Evolutionary conservation across 225 moss, liverwort and hornwort species (phyloP).

Genomic region (Pseudoscleropodium purum): DNA sequence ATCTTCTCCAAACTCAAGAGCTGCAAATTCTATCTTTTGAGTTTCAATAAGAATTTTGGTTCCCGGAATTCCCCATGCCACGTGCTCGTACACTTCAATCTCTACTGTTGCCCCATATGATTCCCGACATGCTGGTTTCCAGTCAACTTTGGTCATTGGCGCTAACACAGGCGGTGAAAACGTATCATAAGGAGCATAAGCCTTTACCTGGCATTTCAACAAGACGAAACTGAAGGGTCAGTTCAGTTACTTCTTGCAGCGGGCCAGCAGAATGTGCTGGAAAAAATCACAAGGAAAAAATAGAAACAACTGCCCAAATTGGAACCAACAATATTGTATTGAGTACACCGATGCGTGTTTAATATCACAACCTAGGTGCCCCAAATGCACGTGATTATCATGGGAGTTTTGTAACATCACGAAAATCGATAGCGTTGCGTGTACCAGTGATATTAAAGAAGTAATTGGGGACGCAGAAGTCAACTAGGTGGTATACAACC

Average conservation of each 20-base stretch:
- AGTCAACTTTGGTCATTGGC: conserved; percentile 56
- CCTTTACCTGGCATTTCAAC: conserved; percentile 35
- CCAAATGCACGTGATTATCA: not conserved
- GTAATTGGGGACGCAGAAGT: not conserved
- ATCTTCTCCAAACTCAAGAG: conserved; percentile 82
- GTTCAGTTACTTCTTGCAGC: not conserved
- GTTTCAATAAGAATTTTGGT: conserved; percentile 35
- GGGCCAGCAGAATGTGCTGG: not conserved
- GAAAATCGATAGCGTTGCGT: not conserved
- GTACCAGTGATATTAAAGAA: no score
- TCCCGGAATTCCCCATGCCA: conserved; percentile 60
- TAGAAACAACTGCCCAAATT: not conserved
- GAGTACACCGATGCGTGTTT: not conserved
- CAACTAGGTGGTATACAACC: not conserved
- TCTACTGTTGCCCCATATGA: conserved; percentile 57
- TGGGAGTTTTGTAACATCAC: not conserved
- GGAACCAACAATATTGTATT: not conserved
- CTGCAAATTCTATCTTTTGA: conserved; percentile 33
- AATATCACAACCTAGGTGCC: not conserved
- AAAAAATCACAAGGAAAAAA: not conserved
- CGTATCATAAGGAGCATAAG: conserved; percentile 34
- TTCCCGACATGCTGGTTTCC: conserved; percentile 80
- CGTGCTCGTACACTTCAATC: conserved; percentile 59
- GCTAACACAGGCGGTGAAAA: conserved; percentile 57
- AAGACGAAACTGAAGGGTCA: not conserved